Percentiles rank a stretch among this genome's conserved stretches.
Conservation (phyloP, 768 basidiomycete species). For the Coprinopsis sp. region DNA sequence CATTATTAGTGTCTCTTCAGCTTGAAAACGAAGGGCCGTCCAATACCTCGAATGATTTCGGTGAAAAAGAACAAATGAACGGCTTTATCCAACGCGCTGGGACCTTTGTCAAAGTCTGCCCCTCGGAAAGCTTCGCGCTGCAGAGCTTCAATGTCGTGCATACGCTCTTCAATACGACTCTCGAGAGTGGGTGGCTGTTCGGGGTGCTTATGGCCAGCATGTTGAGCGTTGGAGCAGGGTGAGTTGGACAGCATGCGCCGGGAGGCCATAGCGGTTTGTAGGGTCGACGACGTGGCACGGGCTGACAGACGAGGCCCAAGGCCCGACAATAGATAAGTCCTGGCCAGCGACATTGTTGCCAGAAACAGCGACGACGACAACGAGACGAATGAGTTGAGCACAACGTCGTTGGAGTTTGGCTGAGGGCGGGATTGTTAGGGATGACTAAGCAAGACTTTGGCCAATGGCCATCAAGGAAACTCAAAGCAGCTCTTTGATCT, state of each 20-base stretch:
- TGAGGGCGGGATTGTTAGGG: no score
- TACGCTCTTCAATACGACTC: slow-evolving; percentile 18
- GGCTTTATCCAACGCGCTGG: slow-evolving; percentile 92
- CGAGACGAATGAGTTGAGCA: slow-evolving; percentile 29
- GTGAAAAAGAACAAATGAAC: slow-evolving; percentile 98
- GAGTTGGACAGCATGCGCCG: slow-evolving; percentile 51
- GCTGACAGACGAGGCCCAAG: slow-evolving; percentile 42
- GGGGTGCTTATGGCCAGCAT: slow-evolving; percentile 28
- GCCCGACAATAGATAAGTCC: slow-evolving; percentile 47
- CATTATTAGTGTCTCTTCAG: slow-evolving; percentile 11
- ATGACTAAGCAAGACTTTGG: no score
- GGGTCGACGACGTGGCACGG: slow-evolving; percentile 24
- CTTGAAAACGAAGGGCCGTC: slow-evolving; percentile 2
- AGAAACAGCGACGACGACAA: slow-evolving; percentile 37
- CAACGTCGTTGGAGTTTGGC: slow-evolving; percentile 12
- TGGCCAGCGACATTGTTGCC: slow-evolving; percentile 52
- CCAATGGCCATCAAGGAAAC: no score
- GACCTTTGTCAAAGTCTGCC: slow-evolving; percentile 63
- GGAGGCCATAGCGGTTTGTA: slow-evolving; percentile 32
- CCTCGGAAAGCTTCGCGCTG: slow-evolving; percentile 11
- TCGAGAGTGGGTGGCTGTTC: slow-evolving; percentile 52
- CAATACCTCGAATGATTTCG: slow-evolving; percentile 89
- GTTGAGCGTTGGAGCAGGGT: slow-evolving; percentile 33
- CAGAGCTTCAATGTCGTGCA: slow-evolving; percentile 3
- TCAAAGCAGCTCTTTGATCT: slow-evolving; percentile 20